Conservation (phyloP, 495 filamentous ascomycete species). For the Podospora appendiculata region DNA sequence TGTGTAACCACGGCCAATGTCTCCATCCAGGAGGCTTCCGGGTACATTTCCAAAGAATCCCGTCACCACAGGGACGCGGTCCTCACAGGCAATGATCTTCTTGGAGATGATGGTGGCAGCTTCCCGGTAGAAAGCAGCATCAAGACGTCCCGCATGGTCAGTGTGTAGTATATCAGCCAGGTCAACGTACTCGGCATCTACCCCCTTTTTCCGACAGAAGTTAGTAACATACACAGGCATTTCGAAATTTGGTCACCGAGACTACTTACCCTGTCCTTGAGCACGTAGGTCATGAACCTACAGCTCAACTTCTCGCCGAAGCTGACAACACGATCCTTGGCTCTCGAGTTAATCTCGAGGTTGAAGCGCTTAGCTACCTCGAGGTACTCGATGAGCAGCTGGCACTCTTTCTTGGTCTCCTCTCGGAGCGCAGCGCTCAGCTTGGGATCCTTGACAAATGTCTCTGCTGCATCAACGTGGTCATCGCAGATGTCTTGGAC, state of each 20-base stretch:
- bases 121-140: slow-evolving; percentile 71
- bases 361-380: slow-evolving; percentile 49
- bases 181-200: slow-evolving; percentile 81
- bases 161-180: slow-evolving; percentile 66
- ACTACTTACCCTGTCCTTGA: slow-evolving; percentile 53
- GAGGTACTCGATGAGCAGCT: slow-evolving; percentile 47
- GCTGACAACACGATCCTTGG: slow-evolving; percentile 83
- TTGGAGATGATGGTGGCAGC: slow-evolving; percentile 57
- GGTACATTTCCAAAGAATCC: slow-evolving; percentile 87
- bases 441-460: slow-evolving; percentile 52
- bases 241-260: slow-evolving; percentile 5
- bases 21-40: slow-evolving; percentile 65
- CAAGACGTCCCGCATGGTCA: slow-evolving; percentile 52
- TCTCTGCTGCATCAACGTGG: slow-evolving; percentile 59
- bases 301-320: slow-evolving; percentile 93
- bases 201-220: slow-evolving; percentile 37
- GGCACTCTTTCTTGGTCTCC: slow-evolving; percentile 69
- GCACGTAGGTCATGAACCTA: slow-evolving; percentile 71
- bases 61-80: slow-evolving; percentile 68
- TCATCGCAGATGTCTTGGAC: slow-evolving; percentile 69
- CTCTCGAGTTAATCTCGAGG: slow-evolving; percentile 67
- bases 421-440: slow-evolving; percentile 48
- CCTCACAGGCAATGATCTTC: slow-evolving; percentile 60
- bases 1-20: slow-evolving; percentile 79
- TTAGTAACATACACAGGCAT: neutral